phyloP scores from a whole-genome alignment of 345 rosid genomes.

The Eucalyptus marginata region DNA sequence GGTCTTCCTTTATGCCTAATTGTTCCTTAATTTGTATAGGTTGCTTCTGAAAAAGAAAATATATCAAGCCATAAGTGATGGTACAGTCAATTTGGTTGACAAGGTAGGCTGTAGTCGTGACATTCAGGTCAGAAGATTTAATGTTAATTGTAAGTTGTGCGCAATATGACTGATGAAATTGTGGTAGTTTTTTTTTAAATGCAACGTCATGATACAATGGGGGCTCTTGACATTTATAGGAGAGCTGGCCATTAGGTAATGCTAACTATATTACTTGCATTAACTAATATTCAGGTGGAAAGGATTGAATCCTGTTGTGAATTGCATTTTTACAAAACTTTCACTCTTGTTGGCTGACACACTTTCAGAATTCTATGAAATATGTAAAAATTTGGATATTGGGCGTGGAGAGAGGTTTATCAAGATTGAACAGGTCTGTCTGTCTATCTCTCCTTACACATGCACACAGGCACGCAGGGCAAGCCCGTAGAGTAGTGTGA shows the following conservation, averaged over 20 bases:
- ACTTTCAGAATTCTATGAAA: constrained; percentile 87
- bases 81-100: constrained; percentile 80
- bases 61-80: constrained; percentile 81
- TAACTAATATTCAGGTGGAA: neutral
- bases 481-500: neutral
- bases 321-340: neutral
- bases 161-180: neutral
- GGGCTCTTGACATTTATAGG: constrained; percentile 73
- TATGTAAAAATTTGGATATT: constrained; percentile 73
- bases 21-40: constrained; percentile 15
- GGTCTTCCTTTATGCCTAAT: neutral
- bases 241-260: constrained; percentile 86
- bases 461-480: neutral
- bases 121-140: neutral
- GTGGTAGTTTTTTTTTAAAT: constrained; percentile 85
- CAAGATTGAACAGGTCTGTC: constrained; percentile 87
- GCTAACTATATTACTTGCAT: neutral
- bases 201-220: constrained; percentile 76
- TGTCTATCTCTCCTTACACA: neutral
- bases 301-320: neutral
- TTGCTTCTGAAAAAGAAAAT: constrained; percentile 77
- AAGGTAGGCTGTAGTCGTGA: constrained; percentile 39
- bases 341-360: constrained; percentile 57
- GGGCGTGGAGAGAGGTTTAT: constrained; percentile 76
- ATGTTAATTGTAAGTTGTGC: neutral